Conservation (phyloP, 345 rosid species). For the Camelina laxa region DNA sequence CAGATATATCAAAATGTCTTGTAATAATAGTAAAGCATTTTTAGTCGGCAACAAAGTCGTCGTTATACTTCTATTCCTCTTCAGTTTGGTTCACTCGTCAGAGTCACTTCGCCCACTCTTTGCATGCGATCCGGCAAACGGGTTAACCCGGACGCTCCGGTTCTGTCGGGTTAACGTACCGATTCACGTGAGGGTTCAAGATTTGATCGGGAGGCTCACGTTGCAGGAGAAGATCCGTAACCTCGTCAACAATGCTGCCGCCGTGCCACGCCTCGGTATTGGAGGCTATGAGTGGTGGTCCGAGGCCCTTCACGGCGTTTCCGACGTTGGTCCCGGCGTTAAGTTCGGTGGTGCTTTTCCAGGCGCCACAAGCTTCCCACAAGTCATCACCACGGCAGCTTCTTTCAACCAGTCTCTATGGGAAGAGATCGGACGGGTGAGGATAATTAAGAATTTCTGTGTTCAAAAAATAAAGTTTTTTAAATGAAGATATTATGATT, state of each 20-base stretch:
- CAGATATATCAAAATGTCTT: constrained; percentile 8
- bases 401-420: constrained; percentile 84
- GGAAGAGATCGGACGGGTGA: constrained; percentile 90
- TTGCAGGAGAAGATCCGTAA: constrained; percentile 75
- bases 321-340: constrained; percentile 75
- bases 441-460: constrained; percentile 8
- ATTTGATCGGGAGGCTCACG: constrained; percentile 77
- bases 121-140: constrained; percentile 69
- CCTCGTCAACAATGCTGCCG: constrained; percentile 82
- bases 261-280: constrained; percentile 81
- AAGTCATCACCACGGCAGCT: constrained; percentile 91
- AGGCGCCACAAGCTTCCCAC: constrained; percentile 94
- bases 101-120: constrained; percentile 54
- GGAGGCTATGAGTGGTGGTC: constrained; percentile 98
- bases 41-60: constrained; percentile 25
- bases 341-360: constrained; percentile 75
- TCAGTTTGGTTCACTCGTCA: constrained; percentile 24
- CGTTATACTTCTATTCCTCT: constrained; percentile 34
- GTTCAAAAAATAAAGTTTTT: background rate
- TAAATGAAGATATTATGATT: constrained; percentile 1
- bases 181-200: constrained; percentile 68
- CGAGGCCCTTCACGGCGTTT: constrained; percentile 93
- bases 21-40: constrained; percentile 15
- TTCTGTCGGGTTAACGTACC: constrained; percentile 66
- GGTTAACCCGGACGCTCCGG: constrained; percentile 52